These are phyloP conservation scores for Penicillium soppii DNA, from an alignment of 495 filamentous ascomycete genomes.

Conservation along the genomic window DNA sequence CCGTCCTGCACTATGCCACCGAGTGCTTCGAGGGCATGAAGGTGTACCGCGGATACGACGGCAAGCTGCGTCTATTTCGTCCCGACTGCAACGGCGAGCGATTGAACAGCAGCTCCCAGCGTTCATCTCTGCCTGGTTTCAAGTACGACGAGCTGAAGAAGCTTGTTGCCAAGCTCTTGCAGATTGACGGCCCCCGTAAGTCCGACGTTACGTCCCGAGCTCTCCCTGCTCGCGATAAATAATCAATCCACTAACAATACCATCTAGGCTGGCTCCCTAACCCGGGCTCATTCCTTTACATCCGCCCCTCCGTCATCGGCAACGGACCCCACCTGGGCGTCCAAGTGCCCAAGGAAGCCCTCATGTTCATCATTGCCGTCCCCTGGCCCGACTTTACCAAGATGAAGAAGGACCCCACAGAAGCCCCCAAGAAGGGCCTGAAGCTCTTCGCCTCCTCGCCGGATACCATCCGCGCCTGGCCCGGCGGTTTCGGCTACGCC, in stretches of 20 bases:
- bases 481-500: slow-evolving; percentile 85
- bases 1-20: slow-evolving; percentile 86
- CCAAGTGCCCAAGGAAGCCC: slow-evolving; percentile 75
- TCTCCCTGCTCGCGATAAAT: neutral
- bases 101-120: slow-evolving; percentile 66
- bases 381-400: slow-evolving; percentile 64
- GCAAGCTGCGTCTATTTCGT: slow-evolving; percentile 81
- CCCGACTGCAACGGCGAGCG: slow-evolving; percentile 74
- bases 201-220: slow-evolving; percentile 11
- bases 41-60: slow-evolving; percentile 79
- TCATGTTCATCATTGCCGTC: slow-evolving; percentile 77
- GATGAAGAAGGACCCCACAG: slow-evolving; percentile 27
- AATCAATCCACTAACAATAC: slow-evolving; percentile 7
- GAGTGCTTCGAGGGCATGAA: slow-evolving; percentile 94
- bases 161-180: slow-evolving; percentile 67
- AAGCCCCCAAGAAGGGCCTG: slow-evolving; percentile 51
- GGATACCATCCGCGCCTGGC: slow-evolving; percentile 85
- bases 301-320: slow-evolving; percentile 83
- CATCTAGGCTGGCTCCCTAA: slow-evolving; percentile 73
- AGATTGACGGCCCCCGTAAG: slow-evolving; percentile 44
- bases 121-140: slow-evolving; percentile 79
- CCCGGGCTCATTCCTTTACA: slow-evolving; percentile 66
- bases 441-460: slow-evolving; percentile 74
- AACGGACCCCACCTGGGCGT: slow-evolving; percentile 77
- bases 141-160: slow-evolving; percentile 67